A percentile compares a stretch with the other conserved stretches of the same genome.
Evolutionary conservation across 306 rosid species (phyloP).

Genomic region (Acacia confusa): DNA sequence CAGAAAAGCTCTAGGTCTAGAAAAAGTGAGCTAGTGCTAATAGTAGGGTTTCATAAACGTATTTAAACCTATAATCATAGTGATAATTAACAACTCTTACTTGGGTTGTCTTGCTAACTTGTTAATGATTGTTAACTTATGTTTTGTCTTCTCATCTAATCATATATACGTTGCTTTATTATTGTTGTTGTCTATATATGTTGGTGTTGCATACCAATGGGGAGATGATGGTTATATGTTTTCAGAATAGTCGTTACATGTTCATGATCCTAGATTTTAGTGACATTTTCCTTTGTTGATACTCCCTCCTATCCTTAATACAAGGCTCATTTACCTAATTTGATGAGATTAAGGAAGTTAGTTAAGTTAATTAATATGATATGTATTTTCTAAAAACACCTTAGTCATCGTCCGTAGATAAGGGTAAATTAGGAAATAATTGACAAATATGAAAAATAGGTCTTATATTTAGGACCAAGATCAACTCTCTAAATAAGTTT

Average conservation of each 20-base stretch:
- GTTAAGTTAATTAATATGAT: too few species aligned
- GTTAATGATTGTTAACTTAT: constrained; percentile 4
- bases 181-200: neutral
- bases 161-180: neutral
- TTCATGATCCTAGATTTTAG: neutral
- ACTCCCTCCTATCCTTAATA: too few species aligned
- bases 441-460: too few species aligned
- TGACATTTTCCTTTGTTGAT: neutral
- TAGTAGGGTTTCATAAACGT: neutral
- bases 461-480: too few species aligned
- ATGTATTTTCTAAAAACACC: too few species aligned
- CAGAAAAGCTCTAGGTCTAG: neutral
- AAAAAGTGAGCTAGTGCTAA: neutral
- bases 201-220: neutral
- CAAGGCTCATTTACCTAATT: too few species aligned
- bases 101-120: neutral
- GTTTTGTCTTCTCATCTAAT: neutral
- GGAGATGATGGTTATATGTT: neutral
- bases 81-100: neutral
- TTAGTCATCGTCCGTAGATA: too few species aligned
- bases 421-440: too few species aligned
- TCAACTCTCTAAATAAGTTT: too few species aligned
- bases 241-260: neutral
- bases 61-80: neutral
- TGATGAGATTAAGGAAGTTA: too few species aligned